Base-by-base conservation (phyloP, 345 rosid species). In the Lagerstroemia speciosa region DNA sequence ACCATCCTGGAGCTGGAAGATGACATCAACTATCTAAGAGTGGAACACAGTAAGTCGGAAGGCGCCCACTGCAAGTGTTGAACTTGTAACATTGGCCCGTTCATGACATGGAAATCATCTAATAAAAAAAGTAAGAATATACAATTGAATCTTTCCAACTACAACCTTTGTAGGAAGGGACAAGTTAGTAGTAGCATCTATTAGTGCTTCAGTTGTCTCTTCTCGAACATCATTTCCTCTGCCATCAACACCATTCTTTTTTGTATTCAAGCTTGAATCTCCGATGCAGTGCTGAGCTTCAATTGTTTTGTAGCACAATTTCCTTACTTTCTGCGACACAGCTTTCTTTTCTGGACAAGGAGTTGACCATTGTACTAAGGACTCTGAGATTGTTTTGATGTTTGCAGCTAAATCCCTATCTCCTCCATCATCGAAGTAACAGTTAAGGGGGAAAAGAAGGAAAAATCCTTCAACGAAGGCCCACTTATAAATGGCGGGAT, bases 1-100 rank as follows among this genome's bases (percentile, higher is more conserved):
- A 74, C 97, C 96, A 80, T 92, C 99, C 70, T 88, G 97, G 68
- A 92, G 89, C 85, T 90, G 98, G 82, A 95, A 88, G 73, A 95
- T 83, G 74, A 87, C 96, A 79, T 88, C 98, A 30, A 95, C 87
- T 78, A 95, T 95, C 98, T 67, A 95, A 83, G 40, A 95, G 65
- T 32, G 97, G 99, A 29, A 83, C 65, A 22, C n/a, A 89, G 83
- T 78, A 95, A 74, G 81, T 88, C 88, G 65, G 99, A 98, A 62
- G 99, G 99, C 78, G 88, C 89, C 99, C 98, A 95, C 99, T 95
- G 88, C 84, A 84, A 50, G 45, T 67, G 73, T 32, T 65, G 33
- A 58, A 63, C 26, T 10, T 67, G 26, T 58, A 2, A 22, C 29
- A 58, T 27, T 30, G 29, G 63, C 31, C 33, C n/a, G 8, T 22